Base-by-base conservation (phyloP, 805 yeast species). In the Candida lessepsii region DNA sequence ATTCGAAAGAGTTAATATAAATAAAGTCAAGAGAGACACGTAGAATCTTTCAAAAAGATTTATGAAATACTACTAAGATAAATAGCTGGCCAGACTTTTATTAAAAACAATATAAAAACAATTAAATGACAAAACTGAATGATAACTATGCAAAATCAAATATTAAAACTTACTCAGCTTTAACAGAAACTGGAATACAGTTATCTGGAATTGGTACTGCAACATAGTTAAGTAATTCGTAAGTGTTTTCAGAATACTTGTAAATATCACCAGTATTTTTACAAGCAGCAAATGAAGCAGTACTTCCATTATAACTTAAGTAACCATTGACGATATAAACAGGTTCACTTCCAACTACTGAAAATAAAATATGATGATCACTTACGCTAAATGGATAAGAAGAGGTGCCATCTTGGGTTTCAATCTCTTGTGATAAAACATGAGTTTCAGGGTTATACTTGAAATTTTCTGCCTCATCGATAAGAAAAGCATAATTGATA, bases 401-500 rank as follows among this genome's bases (percentile, higher is more conserved):
- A 11, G 4, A 16, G 11, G 29, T 3, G 14, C 34, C 42, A 39
- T 18, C 17, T 11, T 15, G 20, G 9, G 29, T 8, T 14, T 23
- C 10, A 21, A 23, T 9, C 17, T 6, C n/a, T 28, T 26, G 30
- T n/a, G 16, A 24, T 7, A 39, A 30, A 15, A n/a, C 13, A 4
- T 20, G n/a, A 13, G 38, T 24, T 2, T 31, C 19, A 9, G 27
- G 11, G 16, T 46, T 18, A 28, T 38, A 46, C 4, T 17, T 13
- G 9, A 38, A 38, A 13, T 27, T 14, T 16, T 29, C 23, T 15
- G 58, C 59, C 14, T 37, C 41, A 15, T 58, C 62, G 29, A 17
- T 21, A 19, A 35, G 4, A 19, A 65, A 61, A 19, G 64, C 46
- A 53, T 67, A 71, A 57, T 63, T 53, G 46, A 70, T 54, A 42